Evolutionary conservation across 441 rosid species (phyloP).

Genomic region (Sinapis alba): DNA sequence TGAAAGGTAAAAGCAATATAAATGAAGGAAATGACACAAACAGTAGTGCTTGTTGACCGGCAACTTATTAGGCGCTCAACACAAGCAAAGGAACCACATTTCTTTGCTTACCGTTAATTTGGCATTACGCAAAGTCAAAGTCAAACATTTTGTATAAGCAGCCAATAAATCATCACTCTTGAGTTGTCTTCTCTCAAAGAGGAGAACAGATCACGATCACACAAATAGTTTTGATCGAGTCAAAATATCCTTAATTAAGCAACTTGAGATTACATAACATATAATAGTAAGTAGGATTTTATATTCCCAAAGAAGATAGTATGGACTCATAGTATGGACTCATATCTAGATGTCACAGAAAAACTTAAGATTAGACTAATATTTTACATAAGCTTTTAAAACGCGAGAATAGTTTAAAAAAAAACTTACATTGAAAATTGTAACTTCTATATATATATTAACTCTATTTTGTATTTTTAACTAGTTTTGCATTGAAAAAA

Average conservation of each 20-base stretch:
- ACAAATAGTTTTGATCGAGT: not conserved
- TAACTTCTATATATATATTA: too few relatives aligned
- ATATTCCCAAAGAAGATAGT: too few relatives aligned
- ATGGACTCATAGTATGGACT: too few relatives aligned
- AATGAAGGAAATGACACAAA: not conserved
- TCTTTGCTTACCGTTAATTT: constrained; percentile 27
- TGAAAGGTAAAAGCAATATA: too few relatives aligned
- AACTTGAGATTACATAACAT: not conserved
- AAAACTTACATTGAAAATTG: too few relatives aligned
- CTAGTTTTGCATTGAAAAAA: too few relatives aligned
- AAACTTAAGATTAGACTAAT: too few relatives aligned
- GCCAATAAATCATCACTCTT: not conserved
- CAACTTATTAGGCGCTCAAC: constrained; percentile 17
- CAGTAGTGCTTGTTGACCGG: constrained; percentile 19
- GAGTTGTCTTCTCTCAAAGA: not conserved
- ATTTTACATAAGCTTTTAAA: too few relatives aligned
- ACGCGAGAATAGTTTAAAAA: too few relatives aligned
- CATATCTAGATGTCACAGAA: too few relatives aligned
- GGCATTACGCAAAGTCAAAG: constrained; percentile 33
- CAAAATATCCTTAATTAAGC: not conserved
- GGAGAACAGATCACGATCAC: not conserved
- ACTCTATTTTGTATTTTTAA: too few relatives aligned
- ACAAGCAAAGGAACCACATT: not conserved
- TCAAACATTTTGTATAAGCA: constrained; percentile 20
- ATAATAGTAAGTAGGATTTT: too few relatives aligned